Conservation (phyloP, 192 early-diverging fungal species). For the Haplosporangium gracile region DNA sequence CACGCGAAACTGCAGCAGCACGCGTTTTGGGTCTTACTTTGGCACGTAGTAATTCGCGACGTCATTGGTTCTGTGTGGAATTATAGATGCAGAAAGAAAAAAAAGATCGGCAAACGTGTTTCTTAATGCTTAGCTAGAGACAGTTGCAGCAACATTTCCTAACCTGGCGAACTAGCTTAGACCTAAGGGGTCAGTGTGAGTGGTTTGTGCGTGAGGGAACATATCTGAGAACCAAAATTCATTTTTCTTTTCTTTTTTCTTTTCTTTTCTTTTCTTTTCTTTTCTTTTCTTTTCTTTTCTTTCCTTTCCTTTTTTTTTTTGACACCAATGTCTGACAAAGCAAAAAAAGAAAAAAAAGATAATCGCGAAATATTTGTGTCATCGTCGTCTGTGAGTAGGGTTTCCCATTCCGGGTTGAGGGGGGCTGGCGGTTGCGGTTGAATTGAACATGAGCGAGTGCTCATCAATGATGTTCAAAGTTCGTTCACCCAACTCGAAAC, state of each 20-base stretch:
- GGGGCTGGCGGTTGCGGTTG: not conserved
- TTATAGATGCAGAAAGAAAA: not conserved
- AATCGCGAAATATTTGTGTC: not conserved
- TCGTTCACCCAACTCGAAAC: not conserved
- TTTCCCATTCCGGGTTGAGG: not conserved
- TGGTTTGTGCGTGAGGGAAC: not conserved
- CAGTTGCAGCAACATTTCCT: not conserved
- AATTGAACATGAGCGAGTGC: not conserved
- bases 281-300: not conserved
- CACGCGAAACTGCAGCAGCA: not conserved
- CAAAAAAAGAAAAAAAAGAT: not conserved
- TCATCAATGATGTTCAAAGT: not conserved
- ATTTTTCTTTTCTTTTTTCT: not conserved
- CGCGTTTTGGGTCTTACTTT: not conserved
- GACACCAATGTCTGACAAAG: not conserved
- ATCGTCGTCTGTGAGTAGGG: not conserved
- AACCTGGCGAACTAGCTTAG: not conserved
- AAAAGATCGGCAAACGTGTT: not conserved
- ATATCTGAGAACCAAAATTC: not conserved
- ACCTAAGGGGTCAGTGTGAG: not conserved
- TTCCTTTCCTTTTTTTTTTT: not conserved
- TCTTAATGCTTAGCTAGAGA: not conserved
- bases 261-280: not conserved
- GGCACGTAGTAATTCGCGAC: not conserved
- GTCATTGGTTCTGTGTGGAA: slow-evolving; percentile 5